phyloP scores from a whole-genome alignment of 2,329 filamentous ascomycete species.

The Arthroderma sp. region DNA sequence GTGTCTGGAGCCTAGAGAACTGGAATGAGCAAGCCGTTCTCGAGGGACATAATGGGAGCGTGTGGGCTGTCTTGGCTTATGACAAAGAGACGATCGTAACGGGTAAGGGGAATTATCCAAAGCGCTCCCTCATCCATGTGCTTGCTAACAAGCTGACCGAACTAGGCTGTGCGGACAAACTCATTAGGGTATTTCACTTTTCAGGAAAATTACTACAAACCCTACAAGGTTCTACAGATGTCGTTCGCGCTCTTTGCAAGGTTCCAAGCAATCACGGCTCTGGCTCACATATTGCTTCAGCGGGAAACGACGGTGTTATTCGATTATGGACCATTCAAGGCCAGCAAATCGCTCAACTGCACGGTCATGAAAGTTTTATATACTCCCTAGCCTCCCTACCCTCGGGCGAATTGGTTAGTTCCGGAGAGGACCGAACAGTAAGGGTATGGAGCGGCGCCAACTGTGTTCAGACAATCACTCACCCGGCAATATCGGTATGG shows the following conservation, averaged over 20 bases:
- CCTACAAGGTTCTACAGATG: slow-evolving; percentile 60
- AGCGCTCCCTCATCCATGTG: background rate
- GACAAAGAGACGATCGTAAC: slow-evolving; percentile 72
- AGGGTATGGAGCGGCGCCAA: slow-evolving; percentile 72
- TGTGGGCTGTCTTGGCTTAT: slow-evolving; percentile 85
- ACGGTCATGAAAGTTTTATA: slow-evolving; percentile 88
- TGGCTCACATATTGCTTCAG: slow-evolving; percentile 84
- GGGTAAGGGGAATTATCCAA: slow-evolving; percentile 22
- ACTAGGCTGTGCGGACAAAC: slow-evolving; percentile 69
- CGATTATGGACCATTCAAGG: slow-evolving; percentile 77
- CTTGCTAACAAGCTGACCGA: background rate
- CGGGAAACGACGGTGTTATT: slow-evolving; percentile 83
- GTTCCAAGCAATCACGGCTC: slow-evolving; percentile 64
- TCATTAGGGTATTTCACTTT: slow-evolving; percentile 67
- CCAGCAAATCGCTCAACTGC: slow-evolving; percentile 59
- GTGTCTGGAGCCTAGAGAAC: slow-evolving; percentile 71
- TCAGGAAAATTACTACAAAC: slow-evolving; percentile 51
- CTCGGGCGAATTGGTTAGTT: slow-evolving; percentile 76
- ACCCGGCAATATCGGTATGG: slow-evolving; percentile 96
- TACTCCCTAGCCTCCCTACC: slow-evolving; percentile 70
- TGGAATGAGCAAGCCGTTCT: slow-evolving; percentile 68
- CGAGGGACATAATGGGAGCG: slow-evolving; percentile 62
- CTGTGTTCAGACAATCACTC: slow-evolving; percentile 90
- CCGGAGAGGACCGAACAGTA: slow-evolving; percentile 87
- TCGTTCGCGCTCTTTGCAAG: slow-evolving; percentile 76